phyloP scores from a whole-genome alignment of 2,329 filamentous ascomycete species.

The Trichoderma sp. region DNA sequence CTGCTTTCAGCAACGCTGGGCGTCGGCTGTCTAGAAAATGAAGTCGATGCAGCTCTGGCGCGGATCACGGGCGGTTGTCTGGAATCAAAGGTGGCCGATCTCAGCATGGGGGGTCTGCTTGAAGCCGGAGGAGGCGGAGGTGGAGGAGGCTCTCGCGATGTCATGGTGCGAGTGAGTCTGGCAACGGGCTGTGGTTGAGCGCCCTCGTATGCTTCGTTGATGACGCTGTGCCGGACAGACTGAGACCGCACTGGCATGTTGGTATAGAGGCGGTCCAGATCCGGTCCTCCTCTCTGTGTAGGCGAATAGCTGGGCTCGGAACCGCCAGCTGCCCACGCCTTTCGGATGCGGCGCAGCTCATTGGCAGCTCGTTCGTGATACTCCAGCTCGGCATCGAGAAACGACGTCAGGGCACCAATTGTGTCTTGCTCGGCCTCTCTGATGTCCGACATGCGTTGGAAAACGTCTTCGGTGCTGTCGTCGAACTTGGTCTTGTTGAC shows the following conservation, averaged over 20 bases:
- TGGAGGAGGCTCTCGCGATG: conserved; percentile 22
- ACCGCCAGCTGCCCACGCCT: conserved; percentile 42
- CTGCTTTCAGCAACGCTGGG: conserved; percentile 33
- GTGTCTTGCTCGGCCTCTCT: conserved; percentile 87
- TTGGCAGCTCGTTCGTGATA: conserved; percentile 92
- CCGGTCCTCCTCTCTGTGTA: conserved; percentile 35
- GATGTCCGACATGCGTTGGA: conserved; percentile 92
- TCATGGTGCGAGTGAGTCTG: conserved; percentile 32
- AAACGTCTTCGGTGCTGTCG: conserved; percentile 89
- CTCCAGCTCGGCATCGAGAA: conserved; percentile 85
- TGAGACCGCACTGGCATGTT: conserved; percentile 42
- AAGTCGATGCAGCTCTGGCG: conserved; percentile 38
- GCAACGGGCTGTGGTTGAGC: conserved; percentile 40
- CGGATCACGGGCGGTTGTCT: conserved; percentile 25
- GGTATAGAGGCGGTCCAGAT: conserved; percentile 32
- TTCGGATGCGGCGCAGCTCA: conserved; percentile 63
- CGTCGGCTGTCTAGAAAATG: conserved; percentile 48
- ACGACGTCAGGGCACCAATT: conserved; percentile 74
- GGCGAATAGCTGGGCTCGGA: conserved; percentile 31
- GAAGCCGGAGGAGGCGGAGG: conserved; percentile 39
- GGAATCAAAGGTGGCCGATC: conserved; percentile 44
- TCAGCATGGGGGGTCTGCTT: conserved; percentile 39
- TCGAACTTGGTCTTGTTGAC: conserved; percentile 94
- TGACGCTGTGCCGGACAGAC: neutral
- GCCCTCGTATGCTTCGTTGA: conserved; percentile 25